These are phyloP conservation scores for Cladosporium phlei DNA, from an alignment of 2,329 filamentous ascomycete genomes.

Conservation along the genomic window DNA sequence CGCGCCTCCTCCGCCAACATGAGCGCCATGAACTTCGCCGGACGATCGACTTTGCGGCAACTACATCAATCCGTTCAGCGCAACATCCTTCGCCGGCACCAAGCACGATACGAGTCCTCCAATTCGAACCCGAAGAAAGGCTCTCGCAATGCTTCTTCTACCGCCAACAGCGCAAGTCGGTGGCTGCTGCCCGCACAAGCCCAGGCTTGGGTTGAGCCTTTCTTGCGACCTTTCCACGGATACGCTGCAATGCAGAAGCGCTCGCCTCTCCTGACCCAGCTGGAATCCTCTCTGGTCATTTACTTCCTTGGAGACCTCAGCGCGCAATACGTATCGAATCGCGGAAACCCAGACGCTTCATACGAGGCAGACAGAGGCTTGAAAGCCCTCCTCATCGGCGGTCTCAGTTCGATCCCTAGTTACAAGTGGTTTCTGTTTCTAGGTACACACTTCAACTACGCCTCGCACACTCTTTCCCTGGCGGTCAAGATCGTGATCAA, in stretches of 20 bases:
- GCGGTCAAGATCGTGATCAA: conserved; percentile 73
- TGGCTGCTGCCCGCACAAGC: conserved; percentile 39
- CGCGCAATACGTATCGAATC: conserved; percentile 60
- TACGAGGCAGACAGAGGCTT: conserved; percentile 67
- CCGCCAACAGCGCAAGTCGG: conserved; percentile 7
- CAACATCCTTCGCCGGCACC: conserved; percentile 28
- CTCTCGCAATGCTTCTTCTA: conserved; percentile 16
- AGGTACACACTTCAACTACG: conserved; percentile 76
- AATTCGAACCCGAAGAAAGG: conserved; percentile 16
- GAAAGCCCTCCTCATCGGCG: conserved; percentile 70
- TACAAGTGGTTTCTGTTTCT: conserved; percentile 84
- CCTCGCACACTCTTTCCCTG: conserved; percentile 66
- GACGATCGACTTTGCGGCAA: conserved; percentile 26
- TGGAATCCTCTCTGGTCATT: conserved; percentile 69
- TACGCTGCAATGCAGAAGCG: conserved; percentile 69
- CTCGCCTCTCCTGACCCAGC: conserved; percentile 73
- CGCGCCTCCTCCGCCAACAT: conserved; percentile 17
- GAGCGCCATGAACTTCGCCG: conserved; percentile 25
- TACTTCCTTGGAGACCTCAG: conserved; percentile 74
- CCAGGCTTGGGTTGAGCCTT: conserved; percentile 45
- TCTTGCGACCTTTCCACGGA: conserved; percentile 42
- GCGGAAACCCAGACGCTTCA: conserved; percentile 29
- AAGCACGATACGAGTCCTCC: conserved; percentile 21
- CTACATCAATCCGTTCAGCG: conserved; percentile 32
- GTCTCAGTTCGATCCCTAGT: conserved; percentile 66